Evolutionary conservation across 352 stramenopile species (phyloP).

Genomic region (Phytophthora crassamura): DNA sequence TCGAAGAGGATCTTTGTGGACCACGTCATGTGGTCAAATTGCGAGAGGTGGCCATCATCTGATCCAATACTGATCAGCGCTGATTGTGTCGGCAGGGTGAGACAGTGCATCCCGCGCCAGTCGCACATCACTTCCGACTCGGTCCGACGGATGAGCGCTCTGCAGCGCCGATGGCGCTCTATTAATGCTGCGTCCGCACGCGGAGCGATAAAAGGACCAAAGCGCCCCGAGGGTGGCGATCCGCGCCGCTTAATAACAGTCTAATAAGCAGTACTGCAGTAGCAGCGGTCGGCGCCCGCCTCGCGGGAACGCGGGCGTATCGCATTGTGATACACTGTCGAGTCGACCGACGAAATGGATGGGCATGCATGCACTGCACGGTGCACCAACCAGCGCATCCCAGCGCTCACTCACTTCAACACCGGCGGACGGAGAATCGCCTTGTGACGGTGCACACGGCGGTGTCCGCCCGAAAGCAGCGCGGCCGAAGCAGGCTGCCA

Average conservation of each 20-base stretch:
- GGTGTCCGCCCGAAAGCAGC: background rate
- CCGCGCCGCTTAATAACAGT: no score
- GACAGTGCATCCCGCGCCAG: conserved; percentile 9
- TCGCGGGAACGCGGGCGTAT: no score
- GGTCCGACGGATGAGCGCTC: background rate
- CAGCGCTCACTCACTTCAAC: background rate
- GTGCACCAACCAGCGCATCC: background rate
- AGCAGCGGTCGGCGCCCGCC: no score
- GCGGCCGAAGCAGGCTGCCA: background rate
- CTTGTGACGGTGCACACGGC: no score
- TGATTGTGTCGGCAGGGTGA: conserved; percentile 15
- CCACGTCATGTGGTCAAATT: background rate
- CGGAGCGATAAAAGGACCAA: background rate
- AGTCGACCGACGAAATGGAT: background rate
- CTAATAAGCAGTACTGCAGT: no score
- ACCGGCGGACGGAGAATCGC: no score
- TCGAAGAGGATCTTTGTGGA: background rate
- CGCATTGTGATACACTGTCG: background rate
- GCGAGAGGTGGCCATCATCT: conserved; percentile 11
- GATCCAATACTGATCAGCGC: conserved; percentile 15
- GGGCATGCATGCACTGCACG: background rate
- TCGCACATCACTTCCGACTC: conserved; percentile 3
- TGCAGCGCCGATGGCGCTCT: background rate
- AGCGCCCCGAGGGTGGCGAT: background rate
- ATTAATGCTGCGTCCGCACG: background rate